Evolutionary conservation across 306 rosid genomes (phyloP).

Genomic region (Vigna nakashimae): DNA sequence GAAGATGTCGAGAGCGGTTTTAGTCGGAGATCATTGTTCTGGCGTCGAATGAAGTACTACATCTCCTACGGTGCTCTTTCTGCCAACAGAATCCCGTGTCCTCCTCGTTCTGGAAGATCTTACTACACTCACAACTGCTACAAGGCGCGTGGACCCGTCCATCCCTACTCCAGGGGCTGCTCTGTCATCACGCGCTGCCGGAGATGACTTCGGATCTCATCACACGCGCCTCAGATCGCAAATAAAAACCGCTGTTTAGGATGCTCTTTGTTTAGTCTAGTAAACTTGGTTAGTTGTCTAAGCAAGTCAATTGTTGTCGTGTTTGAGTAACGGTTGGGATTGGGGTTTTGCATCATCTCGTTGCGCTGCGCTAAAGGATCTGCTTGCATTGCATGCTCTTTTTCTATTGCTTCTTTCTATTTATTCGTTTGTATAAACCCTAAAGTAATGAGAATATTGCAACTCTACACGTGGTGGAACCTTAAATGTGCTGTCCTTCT

Average conservation of each 20-base stretch:
- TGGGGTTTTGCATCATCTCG: slow-evolving; percentile 41
- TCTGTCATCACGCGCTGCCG: slow-evolving; percentile 81
- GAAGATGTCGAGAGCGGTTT: slow-evolving; percentile 49
- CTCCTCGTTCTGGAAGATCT: slow-evolving; percentile 95
- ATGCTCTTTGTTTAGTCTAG: not conserved
- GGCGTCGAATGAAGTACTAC: slow-evolving; percentile 70
- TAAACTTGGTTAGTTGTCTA: slow-evolving; percentile 4
- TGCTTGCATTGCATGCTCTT: slow-evolving; percentile 6
- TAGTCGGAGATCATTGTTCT: slow-evolving; percentile 78
- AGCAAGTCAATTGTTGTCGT: slow-evolving; percentile 4
- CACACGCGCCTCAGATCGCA: slow-evolving; percentile 4
- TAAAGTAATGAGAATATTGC: not conserved
- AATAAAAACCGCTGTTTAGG: not conserved
- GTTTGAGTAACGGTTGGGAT: not conserved
- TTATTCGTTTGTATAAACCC: slow-evolving; percentile 34
- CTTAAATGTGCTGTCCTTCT: not conserved
- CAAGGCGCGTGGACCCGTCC: slow-evolving; percentile 81
- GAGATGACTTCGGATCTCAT: slow-evolving; percentile 45
- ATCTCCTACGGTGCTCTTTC: slow-evolving; percentile 94
- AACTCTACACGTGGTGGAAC: not conserved
- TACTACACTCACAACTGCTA: slow-evolving; percentile 86
- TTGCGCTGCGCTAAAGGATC: slow-evolving; percentile 39
- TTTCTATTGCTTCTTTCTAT: not conserved
- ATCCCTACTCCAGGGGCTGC: slow-evolving; percentile 82
- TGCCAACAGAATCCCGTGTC: slow-evolving; percentile 89